A percentile compares a stretch with the other conserved stretches of the same genome.
Evolutionary conservation across 495 filamentous ascomycete species (phyloP).

Genomic region (Penicillium waksmanii): DNA sequence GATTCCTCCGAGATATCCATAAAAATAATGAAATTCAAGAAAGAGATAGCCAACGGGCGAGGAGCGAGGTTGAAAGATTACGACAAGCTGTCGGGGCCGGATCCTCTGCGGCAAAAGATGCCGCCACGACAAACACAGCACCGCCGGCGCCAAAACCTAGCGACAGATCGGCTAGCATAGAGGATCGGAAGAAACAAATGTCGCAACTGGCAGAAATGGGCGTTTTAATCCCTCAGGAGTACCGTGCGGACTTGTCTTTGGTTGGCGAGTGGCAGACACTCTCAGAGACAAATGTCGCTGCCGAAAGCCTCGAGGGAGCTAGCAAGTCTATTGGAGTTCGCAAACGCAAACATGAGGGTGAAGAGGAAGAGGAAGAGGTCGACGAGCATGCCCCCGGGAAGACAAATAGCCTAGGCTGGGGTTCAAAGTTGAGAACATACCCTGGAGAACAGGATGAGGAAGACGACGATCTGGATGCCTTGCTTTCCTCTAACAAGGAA

Average conservation of each 20-base stretch:
- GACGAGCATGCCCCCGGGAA: conserved; percentile 63
- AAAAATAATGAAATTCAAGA: conserved; percentile 75
- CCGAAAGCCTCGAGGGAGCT: conserved; percentile 46
- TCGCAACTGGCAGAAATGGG: conserved; percentile 88
- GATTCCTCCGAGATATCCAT: conserved; percentile 87
- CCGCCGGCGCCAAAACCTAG: conserved; percentile 26
- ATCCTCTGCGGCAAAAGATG: conserved; percentile 26
- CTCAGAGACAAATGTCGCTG: conserved; percentile 52
- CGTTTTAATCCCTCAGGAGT: conserved; percentile 80
- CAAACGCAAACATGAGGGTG: conserved; percentile 68
- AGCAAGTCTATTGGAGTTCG: conserved; percentile 54
- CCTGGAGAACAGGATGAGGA: conserved; percentile 56
- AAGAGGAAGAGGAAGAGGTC: conserved; percentile 54
- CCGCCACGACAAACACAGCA: conserved; percentile 26
- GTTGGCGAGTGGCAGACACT: conserved; percentile 89
- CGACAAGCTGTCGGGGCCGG: conserved; percentile 70
- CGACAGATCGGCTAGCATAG: conserved; percentile 51
- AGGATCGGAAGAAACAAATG: conserved; percentile 81
- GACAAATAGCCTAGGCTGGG: conserved; percentile 72
- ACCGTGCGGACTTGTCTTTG: conserved; percentile 78
- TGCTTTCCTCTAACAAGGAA: conserved; percentile 60
- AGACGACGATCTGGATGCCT: conserved; percentile 68
- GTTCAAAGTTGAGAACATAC: conserved; percentile 67
- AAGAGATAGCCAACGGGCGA: conserved; percentile 78
- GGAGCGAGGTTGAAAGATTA: conserved; percentile 82